Base-by-base conservation (phyloP, 2,329 filamentous ascomycete genomes). In the Trichoderma hamatum region DNA sequence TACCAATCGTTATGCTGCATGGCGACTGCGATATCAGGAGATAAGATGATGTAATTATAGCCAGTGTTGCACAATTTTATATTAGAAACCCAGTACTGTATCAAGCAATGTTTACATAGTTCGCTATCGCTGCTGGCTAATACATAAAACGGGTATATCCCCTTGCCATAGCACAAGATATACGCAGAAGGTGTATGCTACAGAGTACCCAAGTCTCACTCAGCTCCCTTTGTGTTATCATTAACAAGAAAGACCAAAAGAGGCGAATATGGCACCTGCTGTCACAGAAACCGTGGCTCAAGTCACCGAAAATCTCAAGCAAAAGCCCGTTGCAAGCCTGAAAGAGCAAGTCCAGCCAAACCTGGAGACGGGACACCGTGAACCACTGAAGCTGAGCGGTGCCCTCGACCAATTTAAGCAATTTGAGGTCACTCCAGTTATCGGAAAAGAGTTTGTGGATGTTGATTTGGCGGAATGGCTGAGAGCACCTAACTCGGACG, bases 361-460 rank as follows among this genome's bases (percentile, higher is more conserved):
- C 1, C 55, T 60, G 10, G 64, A 67, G 64, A 60, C 55, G 3
- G 56, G 43, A 21, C 64, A 67, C 7, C 64, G 64, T 32, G 36
- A 67, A 21, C 66, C 66, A 9, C n/a, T 68, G 56, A 68, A 68
- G 66, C 46, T 64, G 19, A 68, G 58, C 32, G 66, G 66, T 24
- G 59, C 26, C 1, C 78, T 84, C 4, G 81, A 84, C 32, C 72
- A 71, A 11, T 80, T 80, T 72, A 74, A 77, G 46, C 76, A 80
- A 56, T 69, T 73, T n/a, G 78, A 80, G 63, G 73, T 84, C 28
- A 86, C 84, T 19, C 84, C 84, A 11, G 80, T 82, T 55, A 85
- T 86, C 52, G 84, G 84, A 1, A 81, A 81, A 36, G 84, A 86
- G 72, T 86, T 82, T 72, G 74, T 74, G 11, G 76, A 74, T 11